Evolutionary conservation across 2,329 filamentous ascomycete genomes (phyloP).

Genomic region (Penicillium sp.): DNA sequence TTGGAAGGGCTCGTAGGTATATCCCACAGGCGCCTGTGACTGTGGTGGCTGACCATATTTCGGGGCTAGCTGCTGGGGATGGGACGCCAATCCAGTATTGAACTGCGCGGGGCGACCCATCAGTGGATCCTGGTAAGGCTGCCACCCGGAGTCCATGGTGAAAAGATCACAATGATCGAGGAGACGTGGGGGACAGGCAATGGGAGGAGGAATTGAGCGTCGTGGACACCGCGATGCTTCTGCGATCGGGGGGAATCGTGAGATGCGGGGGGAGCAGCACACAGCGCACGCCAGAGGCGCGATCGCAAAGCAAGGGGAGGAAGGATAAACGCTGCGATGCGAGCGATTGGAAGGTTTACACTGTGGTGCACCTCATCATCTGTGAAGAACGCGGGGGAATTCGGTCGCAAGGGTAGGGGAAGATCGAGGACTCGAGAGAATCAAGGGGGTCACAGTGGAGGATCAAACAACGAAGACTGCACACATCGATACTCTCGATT

Average conservation of each 20-base stretch:
- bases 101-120: constrained; percentile 59
- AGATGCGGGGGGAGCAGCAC: constrained; percentile 22
- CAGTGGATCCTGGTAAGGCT: constrained; percentile 59
- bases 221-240: constrained; percentile 26
- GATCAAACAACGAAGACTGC: no score
- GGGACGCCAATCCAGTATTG: constrained; percentile 49
- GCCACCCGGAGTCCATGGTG: constrained; percentile 56
- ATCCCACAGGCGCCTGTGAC: constrained; percentile 52
- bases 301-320: constrained; percentile 15
- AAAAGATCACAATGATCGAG: constrained; percentile 21
- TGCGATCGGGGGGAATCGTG: constrained; percentile 28
- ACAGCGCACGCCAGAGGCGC: constrained; percentile 27
- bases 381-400: neutral
- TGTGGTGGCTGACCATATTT: constrained; percentile 45
- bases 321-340: constrained; percentile 12
- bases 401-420: constrained; percentile 3
- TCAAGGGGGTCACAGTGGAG: no score
- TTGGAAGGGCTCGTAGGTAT: constrained; percentile 65
- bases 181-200: constrained; percentile 1
- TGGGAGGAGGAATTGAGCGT: constrained; percentile 12
- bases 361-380: constrained; percentile 25
- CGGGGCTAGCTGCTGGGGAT: constrained; percentile 47
- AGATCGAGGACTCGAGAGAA: constrained; percentile 9
- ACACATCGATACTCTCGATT: no score
- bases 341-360: constrained; percentile 11